These are phyloP conservation scores for Fusarium algeriense DNA, from an alignment of 2,329 filamentous ascomycete species.

Conservation along the genomic window DNA sequence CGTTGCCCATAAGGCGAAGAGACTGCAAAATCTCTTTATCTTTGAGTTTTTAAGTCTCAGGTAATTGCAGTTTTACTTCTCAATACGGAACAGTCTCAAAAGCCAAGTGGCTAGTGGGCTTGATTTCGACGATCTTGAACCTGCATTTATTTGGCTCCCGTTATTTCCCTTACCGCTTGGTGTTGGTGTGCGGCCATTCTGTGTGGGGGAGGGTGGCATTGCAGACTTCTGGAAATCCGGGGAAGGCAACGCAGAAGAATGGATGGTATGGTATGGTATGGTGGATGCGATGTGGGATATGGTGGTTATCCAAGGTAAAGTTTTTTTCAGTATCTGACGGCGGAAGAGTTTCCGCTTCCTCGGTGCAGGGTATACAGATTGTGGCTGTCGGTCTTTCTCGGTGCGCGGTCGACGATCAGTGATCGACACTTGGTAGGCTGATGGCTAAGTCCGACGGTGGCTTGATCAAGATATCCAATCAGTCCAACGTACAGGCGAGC, in stretches of 20 bases:
- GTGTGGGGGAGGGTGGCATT: constrained; percentile 39
- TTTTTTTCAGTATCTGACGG: constrained; percentile 19
- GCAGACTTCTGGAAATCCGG: constrained; percentile 42
- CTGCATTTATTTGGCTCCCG: constrained; percentile 38
- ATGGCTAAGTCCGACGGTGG: constrained; percentile 28
- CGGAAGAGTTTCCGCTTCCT: constrained; percentile 32
- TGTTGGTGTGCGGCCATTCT: constrained; percentile 27
- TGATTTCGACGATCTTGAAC: constrained; percentile 31
- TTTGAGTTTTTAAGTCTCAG: constrained; percentile 12
- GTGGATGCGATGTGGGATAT: background rate
- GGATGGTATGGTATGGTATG: background rate
- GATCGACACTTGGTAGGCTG: constrained; percentile 33
- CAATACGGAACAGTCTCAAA: constrained; percentile 19
- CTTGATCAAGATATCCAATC: constrained; percentile 29
- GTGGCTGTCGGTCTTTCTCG: constrained; percentile 19
- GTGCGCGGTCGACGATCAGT: constrained; percentile 30
- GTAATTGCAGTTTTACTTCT: constrained; percentile 25
- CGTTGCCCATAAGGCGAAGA: constrained; percentile 6
- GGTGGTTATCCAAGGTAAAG: constrained; percentile 11
- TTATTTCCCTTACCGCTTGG: constrained; percentile 29
- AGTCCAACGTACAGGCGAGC: constrained; percentile 16
- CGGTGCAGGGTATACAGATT: background rate
- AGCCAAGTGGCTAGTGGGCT: constrained; percentile 37
- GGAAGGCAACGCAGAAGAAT: constrained; percentile 19
- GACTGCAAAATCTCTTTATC: constrained; percentile 25